phyloP scores from a whole-genome alignment of 257 asterid genomes.

The Solanum corneliomulleri region DNA sequence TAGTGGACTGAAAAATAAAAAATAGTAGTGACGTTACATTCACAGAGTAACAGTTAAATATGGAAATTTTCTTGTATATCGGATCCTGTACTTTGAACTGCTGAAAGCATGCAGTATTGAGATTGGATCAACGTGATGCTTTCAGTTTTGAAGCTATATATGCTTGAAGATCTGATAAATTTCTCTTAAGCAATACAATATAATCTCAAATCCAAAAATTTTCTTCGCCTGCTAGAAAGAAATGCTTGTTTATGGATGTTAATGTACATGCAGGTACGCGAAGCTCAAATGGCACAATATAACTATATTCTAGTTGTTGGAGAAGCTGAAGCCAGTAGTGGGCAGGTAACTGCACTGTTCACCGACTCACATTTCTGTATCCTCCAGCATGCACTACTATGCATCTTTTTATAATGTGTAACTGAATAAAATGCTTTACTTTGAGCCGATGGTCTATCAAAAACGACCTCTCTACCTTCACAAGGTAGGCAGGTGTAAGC shows the following conservation, averaged over 20 bases:
- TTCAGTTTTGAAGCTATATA: background rate
- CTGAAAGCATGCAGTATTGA: background rate
- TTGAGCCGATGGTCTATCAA: background rate
- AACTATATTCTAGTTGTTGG: constrained; percentile 96
- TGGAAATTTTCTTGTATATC: background rate
- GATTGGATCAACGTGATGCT: background rate
- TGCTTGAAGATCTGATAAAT: background rate
- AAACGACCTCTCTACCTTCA: background rate
- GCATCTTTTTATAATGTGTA: background rate
- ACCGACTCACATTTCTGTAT: background rate
- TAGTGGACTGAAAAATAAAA: background rate
- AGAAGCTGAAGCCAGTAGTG: constrained; percentile 74
- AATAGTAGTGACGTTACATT: background rate
- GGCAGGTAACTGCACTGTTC: background rate
- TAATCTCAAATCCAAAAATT: background rate
- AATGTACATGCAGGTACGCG: constrained; percentile 54
- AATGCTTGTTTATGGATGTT: background rate
- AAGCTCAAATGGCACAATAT: constrained; percentile 92
- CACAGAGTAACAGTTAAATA: background rate
- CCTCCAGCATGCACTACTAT: background rate
- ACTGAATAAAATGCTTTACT: background rate
- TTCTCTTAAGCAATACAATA: background rate
- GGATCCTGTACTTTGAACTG: background rate
- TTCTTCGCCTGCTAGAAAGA: background rate
- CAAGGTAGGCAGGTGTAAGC: background rate